Base-by-base conservation (phyloP, 208 protist genomes). In the Trypanosoma brucei region DNA sequence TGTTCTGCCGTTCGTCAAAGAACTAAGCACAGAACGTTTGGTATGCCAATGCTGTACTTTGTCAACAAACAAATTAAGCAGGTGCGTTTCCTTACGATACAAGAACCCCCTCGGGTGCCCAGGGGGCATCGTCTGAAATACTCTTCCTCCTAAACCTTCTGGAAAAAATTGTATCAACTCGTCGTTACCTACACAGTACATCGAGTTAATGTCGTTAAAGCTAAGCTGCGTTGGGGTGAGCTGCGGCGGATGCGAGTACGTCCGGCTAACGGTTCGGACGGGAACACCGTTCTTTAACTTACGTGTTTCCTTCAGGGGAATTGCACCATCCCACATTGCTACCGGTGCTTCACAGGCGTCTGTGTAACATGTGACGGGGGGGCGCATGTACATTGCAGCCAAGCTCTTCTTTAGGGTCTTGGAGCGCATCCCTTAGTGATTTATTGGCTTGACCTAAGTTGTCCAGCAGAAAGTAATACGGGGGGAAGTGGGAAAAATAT, bases 121-220 rank as follows among this genome's bases (percentile, higher is more conserved):
- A 11, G 91, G 91, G 0, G 88, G 86, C 88, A 96, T 94, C 63
- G 91, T 62, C 72, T 96, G 88, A 84, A 91, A 87, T 34, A 96
- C 81, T 61, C 92, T 92, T 1, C 91, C 91, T 11, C 88, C 86
- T 3, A 96, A 70, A 7, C 91, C 91, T 65, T 96, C 88, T 14
- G 88, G 91, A 59, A 93, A 96, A 62, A 80, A 88, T 49, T 68
- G 65, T 5, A 88, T 76, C 22, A 96, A 75, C 49, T 94, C 86
- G 57, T 93, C 86, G 62, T 96, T 93, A 30, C 86, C 83, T 42
- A 96, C 78, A 66, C 91, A 94, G 65, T 96, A 96, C 80, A 96
- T 90, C 37, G 84, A 88, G 63, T 93, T 82, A 50, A 96, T 81
- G 60, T 94, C 80, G 69, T 88, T 89, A 66, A 92, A 94, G 13